These are phyloP conservation scores for Pinus taeda DNA, from an alignment of 75 land plant genomes.

Conservation along the genomic window DNA sequence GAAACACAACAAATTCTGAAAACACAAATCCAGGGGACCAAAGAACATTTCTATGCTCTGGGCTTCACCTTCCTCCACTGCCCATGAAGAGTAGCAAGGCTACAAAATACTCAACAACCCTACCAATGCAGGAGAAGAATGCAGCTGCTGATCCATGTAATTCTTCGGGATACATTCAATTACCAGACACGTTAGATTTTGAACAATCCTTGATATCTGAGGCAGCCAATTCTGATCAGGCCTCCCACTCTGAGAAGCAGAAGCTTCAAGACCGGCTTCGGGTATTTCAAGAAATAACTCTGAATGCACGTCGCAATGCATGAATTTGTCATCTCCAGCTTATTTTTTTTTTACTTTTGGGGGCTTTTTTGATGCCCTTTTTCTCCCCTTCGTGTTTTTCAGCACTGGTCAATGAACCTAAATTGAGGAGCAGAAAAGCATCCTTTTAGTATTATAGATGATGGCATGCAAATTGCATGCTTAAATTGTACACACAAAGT, in stretches of 20 bases:
- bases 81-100: neutral
- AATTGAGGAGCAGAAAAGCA: too few species aligned
- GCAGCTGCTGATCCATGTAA: slow-evolving; percentile 12
- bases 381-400: too few species aligned
- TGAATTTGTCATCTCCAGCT: too few species aligned
- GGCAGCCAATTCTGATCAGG: neutral
- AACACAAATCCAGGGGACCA: neutral
- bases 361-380: too few species aligned
- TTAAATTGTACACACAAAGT: too few species aligned
- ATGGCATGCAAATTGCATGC: too few species aligned
- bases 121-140: neutral
- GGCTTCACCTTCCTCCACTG: slow-evolving; percentile 6
- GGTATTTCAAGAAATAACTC: slow-evolving; percentile 80
- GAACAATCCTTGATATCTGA: slow-evolving; percentile 39
- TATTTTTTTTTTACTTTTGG: too few species aligned
- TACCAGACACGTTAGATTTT: slow-evolving; percentile 46
- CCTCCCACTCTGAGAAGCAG: neutral
- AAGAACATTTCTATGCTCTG: neutral
- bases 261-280: slow-evolving; percentile 52
- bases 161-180: slow-evolving; percentile 11
- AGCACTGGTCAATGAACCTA: too few species aligned
- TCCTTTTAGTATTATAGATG: too few species aligned
- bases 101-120: neutral
- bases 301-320: too few species aligned
- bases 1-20: neutral